Conservation (phyloP, 1,139 yeast species). For the Scheffersomyces stambukii region DNA sequence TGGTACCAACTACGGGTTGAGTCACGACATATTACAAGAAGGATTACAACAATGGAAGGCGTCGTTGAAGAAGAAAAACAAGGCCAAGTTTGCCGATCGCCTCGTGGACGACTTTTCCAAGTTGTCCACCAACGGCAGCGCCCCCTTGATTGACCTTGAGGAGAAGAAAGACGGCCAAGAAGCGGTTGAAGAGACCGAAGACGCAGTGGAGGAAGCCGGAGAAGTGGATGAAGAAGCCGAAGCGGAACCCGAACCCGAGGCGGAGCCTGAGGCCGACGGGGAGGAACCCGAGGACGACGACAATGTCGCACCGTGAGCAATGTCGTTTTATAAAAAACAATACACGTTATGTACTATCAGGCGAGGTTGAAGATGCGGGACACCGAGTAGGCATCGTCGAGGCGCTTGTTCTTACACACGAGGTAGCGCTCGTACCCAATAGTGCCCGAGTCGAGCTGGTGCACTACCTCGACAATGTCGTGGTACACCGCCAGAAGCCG, state of each 20-base stretch:
- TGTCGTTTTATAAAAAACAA: constrained; percentile 4
- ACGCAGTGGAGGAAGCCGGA: constrained; percentile 13
- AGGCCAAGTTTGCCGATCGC: constrained; percentile 58
- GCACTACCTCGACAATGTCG: constrained; percentile 35
- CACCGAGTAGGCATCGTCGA: constrained; percentile 39
- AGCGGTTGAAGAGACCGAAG: constrained; percentile 14
- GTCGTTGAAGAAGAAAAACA: constrained; percentile 47
- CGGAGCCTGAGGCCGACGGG: constrained; percentile 12
- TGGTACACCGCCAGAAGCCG: constrained; percentile 59
- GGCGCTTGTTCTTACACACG: constrained; percentile 51
- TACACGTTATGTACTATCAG: constrained; percentile 1
- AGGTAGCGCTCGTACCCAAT: constrained; percentile 60
- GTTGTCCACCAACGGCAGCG: constrained; percentile 15
- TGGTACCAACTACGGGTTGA: constrained; percentile 67
- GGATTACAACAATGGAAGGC: constrained; percentile 66
- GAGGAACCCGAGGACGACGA: constrained; percentile 3
- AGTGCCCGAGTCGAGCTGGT: constrained; percentile 40
- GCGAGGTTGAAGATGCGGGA: constrained; percentile 33
- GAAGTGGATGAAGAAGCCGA: constrained; percentile 16
- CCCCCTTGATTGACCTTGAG: constrained; percentile 29
- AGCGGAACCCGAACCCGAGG: constrained; percentile 12
- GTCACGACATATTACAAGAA: constrained; percentile 29
- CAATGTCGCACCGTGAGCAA: constrained; percentile 15
- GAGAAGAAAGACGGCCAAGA: constrained; percentile 13
- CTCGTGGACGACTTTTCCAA: constrained; percentile 38